Evolutionary conservation across 1,284 basidiomycete species (phyloP).

Genomic region (Puccinia coronata): DNA sequence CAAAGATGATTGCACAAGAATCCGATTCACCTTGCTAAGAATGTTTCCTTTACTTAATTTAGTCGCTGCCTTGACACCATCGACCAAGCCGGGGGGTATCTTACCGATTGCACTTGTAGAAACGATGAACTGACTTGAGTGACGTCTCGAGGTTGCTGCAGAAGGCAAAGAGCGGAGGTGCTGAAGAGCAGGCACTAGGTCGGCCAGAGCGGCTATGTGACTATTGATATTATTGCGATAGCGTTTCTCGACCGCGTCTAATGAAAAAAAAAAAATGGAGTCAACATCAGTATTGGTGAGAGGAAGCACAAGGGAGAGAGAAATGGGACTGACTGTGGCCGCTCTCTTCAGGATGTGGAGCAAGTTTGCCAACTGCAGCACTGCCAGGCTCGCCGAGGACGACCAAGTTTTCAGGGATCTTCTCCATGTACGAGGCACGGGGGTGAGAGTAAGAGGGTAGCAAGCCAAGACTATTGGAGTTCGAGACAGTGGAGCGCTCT

Average conservation of each 20-base stretch:
- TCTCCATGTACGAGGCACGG: slow-evolving; percentile 25
- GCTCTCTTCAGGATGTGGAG: slow-evolving; percentile 23
- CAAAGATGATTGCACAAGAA: neutral
- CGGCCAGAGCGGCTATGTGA: slow-evolving; percentile 53
- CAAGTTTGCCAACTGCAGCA: neutral
- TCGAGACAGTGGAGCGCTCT: neutral
- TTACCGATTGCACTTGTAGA: slow-evolving; percentile 51
- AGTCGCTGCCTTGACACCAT: slow-evolving; percentile 54
- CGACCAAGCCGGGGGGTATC: slow-evolving; percentile 53
- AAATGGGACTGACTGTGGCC: slow-evolving; percentile 41
- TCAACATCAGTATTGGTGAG: no score
- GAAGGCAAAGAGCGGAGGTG: slow-evolving; percentile 55
- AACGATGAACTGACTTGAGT: slow-evolving; percentile 54
- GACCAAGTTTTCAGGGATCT: slow-evolving; percentile 30
- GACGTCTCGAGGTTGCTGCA: slow-evolving; percentile 53
- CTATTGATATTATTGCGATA: slow-evolving; percentile 56
- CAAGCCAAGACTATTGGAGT: slow-evolving; percentile 12
- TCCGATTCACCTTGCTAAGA: slow-evolving; percentile 51
- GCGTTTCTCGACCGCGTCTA: slow-evolving; percentile 55
- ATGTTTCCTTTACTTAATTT: slow-evolving; percentile 54
- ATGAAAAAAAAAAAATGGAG: no score
- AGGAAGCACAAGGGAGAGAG: neutral
- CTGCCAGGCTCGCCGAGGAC: slow-evolving; percentile 2
- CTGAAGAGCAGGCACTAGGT: slow-evolving; percentile 53
- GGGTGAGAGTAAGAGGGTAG: slow-evolving; percentile 5